Conservation (phyloP, 345 rosid genomes). For the Eucalyptus rudis region DNA sequence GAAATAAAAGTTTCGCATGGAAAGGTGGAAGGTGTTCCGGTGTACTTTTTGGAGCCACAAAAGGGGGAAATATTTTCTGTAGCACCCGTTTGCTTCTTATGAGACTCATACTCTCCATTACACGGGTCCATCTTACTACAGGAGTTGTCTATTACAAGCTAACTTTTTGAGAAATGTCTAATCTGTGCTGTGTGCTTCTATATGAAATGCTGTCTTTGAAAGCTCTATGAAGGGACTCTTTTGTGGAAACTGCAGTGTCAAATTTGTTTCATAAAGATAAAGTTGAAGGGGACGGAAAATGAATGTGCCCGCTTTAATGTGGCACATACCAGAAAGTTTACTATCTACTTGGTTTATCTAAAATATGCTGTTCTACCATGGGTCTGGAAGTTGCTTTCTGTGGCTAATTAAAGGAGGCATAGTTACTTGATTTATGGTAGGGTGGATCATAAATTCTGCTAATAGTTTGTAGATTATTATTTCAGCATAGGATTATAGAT, state of each 20-base stretch:
- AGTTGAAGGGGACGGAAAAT: not conserved
- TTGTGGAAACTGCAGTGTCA: not conserved
- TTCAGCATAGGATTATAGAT: not conserved
- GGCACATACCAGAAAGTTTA: not conserved
- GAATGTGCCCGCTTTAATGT: not conserved
- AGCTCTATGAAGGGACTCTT: not conserved
- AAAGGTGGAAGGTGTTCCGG: slow-evolving; percentile 83
- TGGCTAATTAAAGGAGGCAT: not conserved
- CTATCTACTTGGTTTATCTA: not conserved
- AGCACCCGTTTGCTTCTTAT: not conserved
- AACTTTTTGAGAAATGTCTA: not conserved
- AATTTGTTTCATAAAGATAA: not conserved
- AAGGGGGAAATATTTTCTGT: slow-evolving; percentile 39
- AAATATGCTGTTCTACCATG: not conserved
- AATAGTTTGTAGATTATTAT: not conserved
- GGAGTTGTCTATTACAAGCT: not conserved
- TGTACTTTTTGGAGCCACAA: slow-evolving; percentile 80
- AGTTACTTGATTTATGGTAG: not conserved
- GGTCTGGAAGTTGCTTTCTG: not conserved
- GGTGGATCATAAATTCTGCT: not conserved
- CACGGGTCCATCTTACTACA: not conserved
- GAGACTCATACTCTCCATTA: not conserved
- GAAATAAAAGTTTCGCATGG: slow-evolving; percentile 89
- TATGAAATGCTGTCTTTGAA: not conserved
- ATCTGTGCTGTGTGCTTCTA: not conserved